These are phyloP conservation scores for Nakataea oryzae DNA, from an alignment of 2,329 filamentous ascomycete genomes.

Conservation along the genomic window DNA sequence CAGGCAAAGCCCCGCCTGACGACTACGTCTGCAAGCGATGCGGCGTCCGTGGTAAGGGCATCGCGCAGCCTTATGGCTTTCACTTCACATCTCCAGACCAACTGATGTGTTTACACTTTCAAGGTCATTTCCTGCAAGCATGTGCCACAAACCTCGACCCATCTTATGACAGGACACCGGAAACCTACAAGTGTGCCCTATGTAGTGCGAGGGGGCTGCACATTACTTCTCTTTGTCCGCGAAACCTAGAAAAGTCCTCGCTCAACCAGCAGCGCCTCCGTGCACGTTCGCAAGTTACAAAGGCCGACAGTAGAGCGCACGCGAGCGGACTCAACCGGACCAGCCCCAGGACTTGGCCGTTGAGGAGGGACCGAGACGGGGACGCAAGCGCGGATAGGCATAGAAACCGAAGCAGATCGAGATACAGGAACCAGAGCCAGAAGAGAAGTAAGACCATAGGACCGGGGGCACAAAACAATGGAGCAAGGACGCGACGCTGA, in stretches of 20 bases:
- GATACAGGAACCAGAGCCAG: background rate
- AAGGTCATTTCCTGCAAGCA: conserved; percentile 26
- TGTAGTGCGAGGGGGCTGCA: conserved; percentile 23
- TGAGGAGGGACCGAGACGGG: background rate
- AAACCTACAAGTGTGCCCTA: conserved; percentile 21
- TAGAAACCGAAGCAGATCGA: too few species aligned
- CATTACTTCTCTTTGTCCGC: conserved; percentile 24
- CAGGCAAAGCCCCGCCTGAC: too few species aligned
- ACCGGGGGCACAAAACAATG: too few species aligned
- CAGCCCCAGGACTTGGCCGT: background rate
- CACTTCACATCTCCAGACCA: background rate
- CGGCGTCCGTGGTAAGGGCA: conserved; percentile 15
- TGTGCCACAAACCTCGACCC: conserved; percentile 33
- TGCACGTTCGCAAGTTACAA: too few species aligned
- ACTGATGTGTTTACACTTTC: background rate
- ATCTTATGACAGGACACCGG: conserved; percentile 20
- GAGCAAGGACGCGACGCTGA: too few species aligned
- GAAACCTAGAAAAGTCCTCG: conserved; percentile 19
- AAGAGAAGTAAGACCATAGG: background rate
- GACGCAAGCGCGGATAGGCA: too few species aligned
- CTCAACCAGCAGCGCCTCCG: conserved; percentile 20
- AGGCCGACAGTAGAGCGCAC: background rate
- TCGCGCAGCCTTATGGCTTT: background rate
- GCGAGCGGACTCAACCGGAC: background rate
- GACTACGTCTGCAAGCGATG: conserved; percentile 22